Percentiles rank a stretch among this genome's conserved stretches.
These are phyloP conservation scores for Pterulicium gracile DNA, from an alignment of 1,284 basidiomycete species.

Conservation along the genomic window DNA sequence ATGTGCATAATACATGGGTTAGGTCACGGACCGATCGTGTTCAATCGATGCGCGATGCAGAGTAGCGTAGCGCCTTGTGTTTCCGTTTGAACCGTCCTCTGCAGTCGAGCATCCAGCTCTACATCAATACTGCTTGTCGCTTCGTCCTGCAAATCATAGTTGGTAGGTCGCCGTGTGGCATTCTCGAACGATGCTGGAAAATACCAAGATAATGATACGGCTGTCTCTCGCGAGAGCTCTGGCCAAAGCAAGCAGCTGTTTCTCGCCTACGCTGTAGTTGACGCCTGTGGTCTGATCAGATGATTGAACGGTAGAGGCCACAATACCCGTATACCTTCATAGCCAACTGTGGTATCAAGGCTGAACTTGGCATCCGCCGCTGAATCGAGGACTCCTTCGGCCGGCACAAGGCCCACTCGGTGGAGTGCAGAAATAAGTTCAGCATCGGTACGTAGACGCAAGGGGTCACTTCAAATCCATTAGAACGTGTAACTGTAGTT, in stretches of 20 bases:
- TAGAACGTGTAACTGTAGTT: neutral
- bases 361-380: conserved; percentile 52
- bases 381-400: conserved; percentile 35
- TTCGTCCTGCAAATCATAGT: conserved; percentile 37
- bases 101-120: conserved; percentile 71
- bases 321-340: conserved; percentile 36
- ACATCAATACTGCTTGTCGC: conserved; percentile 81
- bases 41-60: conserved; percentile 69
- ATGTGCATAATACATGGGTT: neutral
- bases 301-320: neutral
- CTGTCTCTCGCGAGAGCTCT: conserved; percentile 64
- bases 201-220: conserved; percentile 55
- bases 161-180: conserved; percentile 5
- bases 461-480: conserved; percentile 38
- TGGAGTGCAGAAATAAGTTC: conserved; percentile 42
- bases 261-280: conserved; percentile 72
- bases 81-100: conserved; percentile 63
- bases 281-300: conserved; percentile 27
- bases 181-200: conserved; percentile 6
- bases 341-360: conserved; percentile 49
- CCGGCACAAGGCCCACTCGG: conserved; percentile 52
- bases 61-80: conserved; percentile 54
- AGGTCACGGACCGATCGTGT: conserved; percentile 52
- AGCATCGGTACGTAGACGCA: conserved; percentile 37
- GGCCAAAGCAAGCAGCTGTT: conserved; percentile 66